Base-by-base conservation (phyloP, 768 basidiomycete species). In the Tylopilus rubrobrunneus region DNA sequence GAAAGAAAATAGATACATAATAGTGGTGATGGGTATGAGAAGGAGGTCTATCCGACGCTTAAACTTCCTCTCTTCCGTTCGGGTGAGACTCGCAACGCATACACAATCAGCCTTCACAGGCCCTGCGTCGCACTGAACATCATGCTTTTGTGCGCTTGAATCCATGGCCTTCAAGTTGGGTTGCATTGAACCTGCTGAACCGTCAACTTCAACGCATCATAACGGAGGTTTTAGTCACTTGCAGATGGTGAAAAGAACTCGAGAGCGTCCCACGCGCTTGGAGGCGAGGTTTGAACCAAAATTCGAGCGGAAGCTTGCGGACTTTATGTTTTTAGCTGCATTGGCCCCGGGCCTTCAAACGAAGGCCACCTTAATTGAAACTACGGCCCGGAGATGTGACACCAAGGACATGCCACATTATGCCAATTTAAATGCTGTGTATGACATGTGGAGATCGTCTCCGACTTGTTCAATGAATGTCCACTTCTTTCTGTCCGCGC, bases 41-140 rank as follows among this genome's bases (percentile, higher is more conserved):
- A 43, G 50, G 34, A 51, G 14, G 50, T 51, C 50, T 21, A 45
- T 12, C 43, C 25, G 25, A 15, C 50, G 50, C 50, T 43, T 45
- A 1, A 51, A 17, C 27, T 9, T 44, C 27, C 21, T 37, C 19
- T 51, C 43, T 21, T 51, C 25, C 31, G 23, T 19, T 3, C 10
- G 25, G 12, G 43, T 19, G 25, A 45, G 25, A 4, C 12, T 19
- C 25, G 15, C 11, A 7, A 40, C 9, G 40, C 29, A 21, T 23
- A 6, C n/a, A 25, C 25, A 25, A 4, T 21, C 34, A 7, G 45
- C 33, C 36, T 34, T 34, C 4, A n/a, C 41, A 4, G 4, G 14
- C 42, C 25, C n/a, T 15, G 1, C 43, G 3, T 28, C 33, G 25
- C 21, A 42, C 15, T 25, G 8, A 21, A n/a, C 19, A 19, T 25